Evolutionary conservation across 176 grass and related monocot species (phyloP).

Genomic region (Aegilops longissima): DNA sequence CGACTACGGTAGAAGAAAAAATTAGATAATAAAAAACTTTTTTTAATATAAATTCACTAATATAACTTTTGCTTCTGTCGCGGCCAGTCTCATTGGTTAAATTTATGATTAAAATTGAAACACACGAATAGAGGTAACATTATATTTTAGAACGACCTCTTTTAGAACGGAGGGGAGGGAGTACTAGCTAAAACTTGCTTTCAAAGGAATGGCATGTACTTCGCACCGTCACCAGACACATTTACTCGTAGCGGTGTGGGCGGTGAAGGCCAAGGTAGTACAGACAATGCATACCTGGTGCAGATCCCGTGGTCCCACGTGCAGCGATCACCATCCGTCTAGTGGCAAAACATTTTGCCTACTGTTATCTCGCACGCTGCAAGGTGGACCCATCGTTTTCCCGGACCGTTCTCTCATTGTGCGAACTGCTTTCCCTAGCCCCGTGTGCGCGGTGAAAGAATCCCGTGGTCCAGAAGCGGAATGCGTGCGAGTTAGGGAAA

Average conservation of each 20-base stretch:
- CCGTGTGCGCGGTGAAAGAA: background rate
- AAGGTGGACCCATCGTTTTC: background rate
- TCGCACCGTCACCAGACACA: background rate
- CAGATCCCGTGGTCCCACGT: constrained; percentile 10
- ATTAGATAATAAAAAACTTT: no score
- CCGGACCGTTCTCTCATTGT: background rate
- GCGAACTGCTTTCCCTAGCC: background rate
- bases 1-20: no score
- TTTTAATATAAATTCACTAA: no score
- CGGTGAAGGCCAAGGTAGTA: background rate
- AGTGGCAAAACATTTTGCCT: background rate
- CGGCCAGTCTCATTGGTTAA: no score
- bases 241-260: constrained; percentile 30
- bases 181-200: background rate
- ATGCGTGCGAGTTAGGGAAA: background rate
- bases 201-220: background rate
- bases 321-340: background rate
- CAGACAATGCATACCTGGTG: constrained; percentile 21
- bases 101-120: no score
- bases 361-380: background rate
- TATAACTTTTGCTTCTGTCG: no score
- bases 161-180: no score
- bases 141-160: no score
- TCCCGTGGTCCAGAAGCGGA: background rate
- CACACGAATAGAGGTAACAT: no score